Percentiles rank a stretch among this genome's conserved stretches.
Evolutionary conservation across 257 asterid genomes (phyloP).

Genomic region (Cordia subcordata): DNA sequence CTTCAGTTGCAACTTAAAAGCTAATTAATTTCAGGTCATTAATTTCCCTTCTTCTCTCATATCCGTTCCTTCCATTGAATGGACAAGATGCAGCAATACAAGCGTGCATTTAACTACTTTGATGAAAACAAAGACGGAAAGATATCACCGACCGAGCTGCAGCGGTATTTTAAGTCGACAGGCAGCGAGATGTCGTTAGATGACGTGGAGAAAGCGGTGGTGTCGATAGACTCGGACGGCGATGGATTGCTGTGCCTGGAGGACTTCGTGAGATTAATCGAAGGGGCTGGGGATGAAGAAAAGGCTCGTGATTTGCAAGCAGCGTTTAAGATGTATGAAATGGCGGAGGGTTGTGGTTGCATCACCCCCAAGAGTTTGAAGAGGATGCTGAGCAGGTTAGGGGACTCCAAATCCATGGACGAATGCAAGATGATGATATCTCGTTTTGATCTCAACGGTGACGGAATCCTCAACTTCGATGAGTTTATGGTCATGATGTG

Average conservation of each 20-base stretch:
- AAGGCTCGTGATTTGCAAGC: conserved; percentile 35
- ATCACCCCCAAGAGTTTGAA: conserved; percentile 59
- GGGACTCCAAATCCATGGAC: conserved; percentile 39
- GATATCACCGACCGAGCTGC: conserved; percentile 30
- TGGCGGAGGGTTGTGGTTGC: conserved; percentile 44
- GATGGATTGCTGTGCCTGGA: conserved; percentile 52
- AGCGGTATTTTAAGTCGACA: conserved; percentile 5
- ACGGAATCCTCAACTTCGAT: conserved; percentile 52
- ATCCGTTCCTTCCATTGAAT: conserved; percentile 4
- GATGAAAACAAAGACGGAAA: conserved; percentile 33
- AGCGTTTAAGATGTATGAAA: conserved; percentile 59
- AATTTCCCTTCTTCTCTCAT: not conserved
- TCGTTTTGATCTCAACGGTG: conserved; percentile 55
- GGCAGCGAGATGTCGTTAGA: conserved; percentile 32
- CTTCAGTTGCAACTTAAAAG: too few relatives aligned
- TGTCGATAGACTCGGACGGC: conserved; percentile 34
- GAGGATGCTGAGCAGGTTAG: conserved; percentile 53
- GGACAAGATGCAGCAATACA: conserved; percentile 22
- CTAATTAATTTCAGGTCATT: not conserved
- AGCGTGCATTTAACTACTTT: conserved; percentile 26
- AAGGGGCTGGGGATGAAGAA: conserved; percentile 54
- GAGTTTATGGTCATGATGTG: conserved; percentile 73
- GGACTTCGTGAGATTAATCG: conserved; percentile 49
- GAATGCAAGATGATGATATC: conserved; percentile 56
- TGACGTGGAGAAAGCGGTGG: conserved; percentile 40